phyloP scores from a whole-genome alignment of 345 rosid species.

The Streptanthus diversifolius region DNA sequence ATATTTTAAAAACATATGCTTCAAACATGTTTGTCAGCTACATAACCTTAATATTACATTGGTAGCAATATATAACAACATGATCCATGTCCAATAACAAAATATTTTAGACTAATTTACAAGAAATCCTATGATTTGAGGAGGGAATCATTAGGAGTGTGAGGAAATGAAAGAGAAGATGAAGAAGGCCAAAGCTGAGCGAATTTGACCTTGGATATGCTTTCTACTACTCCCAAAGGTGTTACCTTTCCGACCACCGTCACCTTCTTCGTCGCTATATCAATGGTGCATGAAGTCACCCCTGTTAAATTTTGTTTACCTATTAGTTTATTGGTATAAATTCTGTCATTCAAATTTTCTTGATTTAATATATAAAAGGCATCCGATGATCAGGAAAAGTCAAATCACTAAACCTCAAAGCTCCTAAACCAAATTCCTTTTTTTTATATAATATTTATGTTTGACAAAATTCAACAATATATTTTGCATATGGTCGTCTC shows the following conservation, averaged over 20 bases:
- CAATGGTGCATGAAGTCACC: slow-evolving; percentile 77
- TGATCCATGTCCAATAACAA: not conserved
- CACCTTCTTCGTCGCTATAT: slow-evolving; percentile 76
- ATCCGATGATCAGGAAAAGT: slow-evolving; percentile 25
- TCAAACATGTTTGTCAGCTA: not conserved
- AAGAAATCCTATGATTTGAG: slow-evolving; percentile 20
- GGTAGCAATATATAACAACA: not conserved
- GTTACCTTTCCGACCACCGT: slow-evolving; percentile 84
- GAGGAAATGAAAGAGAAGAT: slow-evolving; percentile 22
- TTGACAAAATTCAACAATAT: not conserved
- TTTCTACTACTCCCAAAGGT: slow-evolving; percentile 59
- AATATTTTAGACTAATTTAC: not conserved
- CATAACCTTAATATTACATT: slow-evolving; percentile 7
- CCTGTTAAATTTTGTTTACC: slow-evolving; percentile 40
- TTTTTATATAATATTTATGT: not conserved
- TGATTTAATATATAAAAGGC: not conserved
- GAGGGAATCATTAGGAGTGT: slow-evolving; percentile 5
- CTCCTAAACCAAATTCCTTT: slow-evolving; percentile 9
- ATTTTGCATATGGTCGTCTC: not conserved
- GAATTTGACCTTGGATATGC: slow-evolving; percentile 76
- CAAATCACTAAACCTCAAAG: slow-evolving; percentile 22
- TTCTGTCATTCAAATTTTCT: not conserved
- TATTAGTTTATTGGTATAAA: not conserved
- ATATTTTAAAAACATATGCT: not conserved
- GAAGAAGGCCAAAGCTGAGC: slow-evolving; percentile 76